These are phyloP conservation scores for Solioccasus polychromus DNA, from an alignment of 768 basidiomycete genomes.

Conservation along the genomic window DNA sequence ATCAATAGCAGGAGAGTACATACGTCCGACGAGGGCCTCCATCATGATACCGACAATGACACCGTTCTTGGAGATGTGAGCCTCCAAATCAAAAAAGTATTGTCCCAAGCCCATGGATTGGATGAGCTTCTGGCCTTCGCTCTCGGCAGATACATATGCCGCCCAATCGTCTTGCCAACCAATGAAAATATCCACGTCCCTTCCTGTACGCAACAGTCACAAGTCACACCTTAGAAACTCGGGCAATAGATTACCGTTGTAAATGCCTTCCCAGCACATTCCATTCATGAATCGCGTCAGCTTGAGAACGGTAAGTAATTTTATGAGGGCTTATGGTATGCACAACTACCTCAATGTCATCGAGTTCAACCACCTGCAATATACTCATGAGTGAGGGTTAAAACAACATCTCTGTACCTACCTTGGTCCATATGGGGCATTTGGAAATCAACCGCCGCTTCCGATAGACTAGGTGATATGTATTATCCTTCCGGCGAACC, in stretches of 20 bases:
- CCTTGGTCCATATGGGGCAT: constrained; percentile 32
- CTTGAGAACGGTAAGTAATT: constrained; percentile 11
- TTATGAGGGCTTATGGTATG: background rate
- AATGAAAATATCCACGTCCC: constrained; percentile 29
- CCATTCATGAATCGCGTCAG: constrained; percentile 23
- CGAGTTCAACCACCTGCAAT: constrained; percentile 27
- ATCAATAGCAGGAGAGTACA: background rate
- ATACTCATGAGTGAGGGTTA: constrained; percentile 3
- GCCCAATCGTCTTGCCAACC: constrained; percentile 26
- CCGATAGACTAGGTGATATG: constrained; percentile 26
- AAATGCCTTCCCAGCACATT: constrained; percentile 28
- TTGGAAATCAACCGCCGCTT: constrained; percentile 20
- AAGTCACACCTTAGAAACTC: background rate
- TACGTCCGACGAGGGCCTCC: constrained; percentile 29
- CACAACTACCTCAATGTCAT: constrained; percentile 28
- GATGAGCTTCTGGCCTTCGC: constrained; percentile 28
- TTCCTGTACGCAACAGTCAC: constrained; percentile 12
- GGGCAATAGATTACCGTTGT: constrained; percentile 18
- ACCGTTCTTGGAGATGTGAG: constrained; percentile 31
- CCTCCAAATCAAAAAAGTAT: constrained; percentile 30
- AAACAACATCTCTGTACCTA: background rate
- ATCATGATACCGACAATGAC: constrained; percentile 30
- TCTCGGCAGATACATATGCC: constrained; percentile 22
- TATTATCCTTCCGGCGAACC: constrained; percentile 26
- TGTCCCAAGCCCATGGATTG: constrained; percentile 25